Percentiles rank a stretch among this genome's conserved stretches.
Evolutionary conservation across 768 basidiomycete species (phyloP).

Genomic region (Pluteus cervinus): DNA sequence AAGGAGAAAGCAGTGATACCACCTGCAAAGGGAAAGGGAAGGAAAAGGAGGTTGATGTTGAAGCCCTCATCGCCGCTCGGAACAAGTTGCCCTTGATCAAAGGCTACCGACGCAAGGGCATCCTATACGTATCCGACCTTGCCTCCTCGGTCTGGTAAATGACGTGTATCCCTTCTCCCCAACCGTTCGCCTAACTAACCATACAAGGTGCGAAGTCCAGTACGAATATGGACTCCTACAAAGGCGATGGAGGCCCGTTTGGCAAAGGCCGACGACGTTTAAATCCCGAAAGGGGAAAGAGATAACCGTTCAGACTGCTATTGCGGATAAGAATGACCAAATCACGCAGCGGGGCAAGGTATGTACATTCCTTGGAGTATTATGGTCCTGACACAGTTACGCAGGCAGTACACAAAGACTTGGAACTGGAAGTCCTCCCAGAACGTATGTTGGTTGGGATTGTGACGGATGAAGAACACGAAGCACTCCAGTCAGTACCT

Average conservation of each 20-base stretch:
- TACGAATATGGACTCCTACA: conserved; percentile 71
- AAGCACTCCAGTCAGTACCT: conserved; percentile 61
- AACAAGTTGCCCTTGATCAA: conserved; percentile 1
- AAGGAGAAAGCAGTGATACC: not conserved
- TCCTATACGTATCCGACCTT: conserved; percentile 61
- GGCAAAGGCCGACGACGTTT: conserved; percentile 50
- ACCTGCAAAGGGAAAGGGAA: too few relatives aligned
- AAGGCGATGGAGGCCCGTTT: conserved; percentile 40
- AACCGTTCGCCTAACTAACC: conserved; percentile 2
- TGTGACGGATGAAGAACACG: conserved; percentile 60
- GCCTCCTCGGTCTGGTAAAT: conserved; percentile 55
- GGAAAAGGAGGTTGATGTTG: too few relatives aligned
- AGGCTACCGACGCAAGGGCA: conserved; percentile 34
- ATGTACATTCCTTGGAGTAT: conserved; percentile 9
- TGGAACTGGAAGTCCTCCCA: conserved; percentile 68
- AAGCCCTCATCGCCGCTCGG: conserved; percentile 1
- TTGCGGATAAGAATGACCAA: conserved; percentile 51
- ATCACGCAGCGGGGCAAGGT: conserved; percentile 52
- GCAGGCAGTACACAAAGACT: conserved; percentile 67
- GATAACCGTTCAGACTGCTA: conserved; percentile 45
- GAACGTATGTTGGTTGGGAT: conserved; percentile 48
- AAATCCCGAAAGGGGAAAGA: conserved; percentile 50
- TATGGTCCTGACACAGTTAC: not conserved
- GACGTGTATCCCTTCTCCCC: not conserved
- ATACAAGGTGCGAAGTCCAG: conserved; percentile 70